Conservation (phyloP, 2,329 filamentous ascomycete species). For the Fusarium circinatum region DNA sequence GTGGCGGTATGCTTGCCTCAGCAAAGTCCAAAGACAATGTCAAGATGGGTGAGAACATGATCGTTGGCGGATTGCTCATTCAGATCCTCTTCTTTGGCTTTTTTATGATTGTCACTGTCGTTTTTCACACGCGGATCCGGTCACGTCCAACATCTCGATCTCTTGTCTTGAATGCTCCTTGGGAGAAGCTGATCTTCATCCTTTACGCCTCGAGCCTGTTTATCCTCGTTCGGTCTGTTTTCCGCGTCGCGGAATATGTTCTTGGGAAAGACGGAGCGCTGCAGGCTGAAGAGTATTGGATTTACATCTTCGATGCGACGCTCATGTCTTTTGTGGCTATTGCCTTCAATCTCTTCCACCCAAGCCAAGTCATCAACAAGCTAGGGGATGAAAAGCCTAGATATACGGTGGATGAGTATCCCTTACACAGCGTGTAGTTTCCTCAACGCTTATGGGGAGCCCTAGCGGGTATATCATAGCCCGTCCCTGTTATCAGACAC, state of each 20-base stretch:
- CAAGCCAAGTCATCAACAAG: constrained; percentile 32
- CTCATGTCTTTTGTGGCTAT: constrained; percentile 47
- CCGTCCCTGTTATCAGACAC: background rate
- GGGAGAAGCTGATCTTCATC: constrained; percentile 43
- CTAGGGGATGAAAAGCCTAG: constrained; percentile 8
- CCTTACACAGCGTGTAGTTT: background rate
- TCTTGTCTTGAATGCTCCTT: constrained; percentile 40
- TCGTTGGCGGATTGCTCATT: constrained; percentile 62
- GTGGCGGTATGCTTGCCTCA: constrained; percentile 36
- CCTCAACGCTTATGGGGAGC: background rate
- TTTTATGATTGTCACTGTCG: constrained; percentile 58
- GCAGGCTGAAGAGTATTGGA: constrained; percentile 47
- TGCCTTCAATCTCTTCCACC: constrained; percentile 40
- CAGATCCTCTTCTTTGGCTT: constrained; percentile 65
- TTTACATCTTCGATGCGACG: constrained; percentile 52
- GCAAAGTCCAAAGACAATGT: constrained; percentile 38
- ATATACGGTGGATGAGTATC: background rate
- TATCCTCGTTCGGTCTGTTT: constrained; percentile 54
- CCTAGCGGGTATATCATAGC: too few species aligned
- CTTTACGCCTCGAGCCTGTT: constrained; percentile 43
- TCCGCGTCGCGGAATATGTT: constrained; percentile 55
- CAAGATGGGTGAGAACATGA: constrained; percentile 55
- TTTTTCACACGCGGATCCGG: constrained; percentile 54
- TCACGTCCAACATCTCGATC: constrained; percentile 21
- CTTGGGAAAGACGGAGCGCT: constrained; percentile 48